These are phyloP conservation scores for Sistotremastrum suecicum DNA, from an alignment of 768 basidiomycete species.

Conservation along the genomic window DNA sequence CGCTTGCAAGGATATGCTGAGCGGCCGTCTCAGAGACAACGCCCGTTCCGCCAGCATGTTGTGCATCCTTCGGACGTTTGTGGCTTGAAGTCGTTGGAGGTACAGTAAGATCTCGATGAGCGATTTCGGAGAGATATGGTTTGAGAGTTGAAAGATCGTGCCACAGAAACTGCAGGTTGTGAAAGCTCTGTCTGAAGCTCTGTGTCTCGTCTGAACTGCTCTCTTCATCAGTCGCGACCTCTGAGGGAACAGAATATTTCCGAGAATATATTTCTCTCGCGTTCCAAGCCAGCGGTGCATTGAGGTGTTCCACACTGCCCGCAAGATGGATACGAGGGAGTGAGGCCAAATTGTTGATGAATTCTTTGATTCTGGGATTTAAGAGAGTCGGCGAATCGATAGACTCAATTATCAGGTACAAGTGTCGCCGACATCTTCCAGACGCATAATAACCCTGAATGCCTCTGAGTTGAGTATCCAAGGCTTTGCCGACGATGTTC, in stretches of 20 bases:
- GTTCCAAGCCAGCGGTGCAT: slow-evolving; percentile 73
- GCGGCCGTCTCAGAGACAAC: slow-evolving; percentile 66
- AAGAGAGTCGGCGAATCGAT: slow-evolving; percentile 70
- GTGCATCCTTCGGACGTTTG: slow-evolving; percentile 18
- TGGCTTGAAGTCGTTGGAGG: slow-evolving; percentile 16
- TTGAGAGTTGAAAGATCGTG: slow-evolving; percentile 82
- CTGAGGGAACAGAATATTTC: slow-evolving; percentile 21
- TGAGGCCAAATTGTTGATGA: slow-evolving; percentile 58
- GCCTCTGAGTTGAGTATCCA: neutral
- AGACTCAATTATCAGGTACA: slow-evolving; percentile 81
- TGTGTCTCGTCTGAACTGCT: slow-evolving; percentile 1
- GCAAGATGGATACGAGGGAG: slow-evolving; percentile 67
- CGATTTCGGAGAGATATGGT: slow-evolving; percentile 72
- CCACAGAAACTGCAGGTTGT: slow-evolving; percentile 48
- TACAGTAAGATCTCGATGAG: slow-evolving; percentile 42
- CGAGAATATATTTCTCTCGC: slow-evolving; percentile 41
- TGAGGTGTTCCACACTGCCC: slow-evolving; percentile 79
- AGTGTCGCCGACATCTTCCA: slow-evolving; percentile 19
- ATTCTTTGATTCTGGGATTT: slow-evolving; percentile 42
- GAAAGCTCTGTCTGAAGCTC: slow-evolving; percentile 33
- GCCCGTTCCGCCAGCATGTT: slow-evolving; percentile 16
- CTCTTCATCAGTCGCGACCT: slow-evolving; percentile 2
- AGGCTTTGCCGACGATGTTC: neutral
- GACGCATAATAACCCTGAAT: neutral
- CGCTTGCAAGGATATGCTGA: slow-evolving; percentile 69